phyloP scores from a whole-genome alignment of 2,329 filamentous ascomycete genomes.

The Pleomassaria siparia region DNA sequence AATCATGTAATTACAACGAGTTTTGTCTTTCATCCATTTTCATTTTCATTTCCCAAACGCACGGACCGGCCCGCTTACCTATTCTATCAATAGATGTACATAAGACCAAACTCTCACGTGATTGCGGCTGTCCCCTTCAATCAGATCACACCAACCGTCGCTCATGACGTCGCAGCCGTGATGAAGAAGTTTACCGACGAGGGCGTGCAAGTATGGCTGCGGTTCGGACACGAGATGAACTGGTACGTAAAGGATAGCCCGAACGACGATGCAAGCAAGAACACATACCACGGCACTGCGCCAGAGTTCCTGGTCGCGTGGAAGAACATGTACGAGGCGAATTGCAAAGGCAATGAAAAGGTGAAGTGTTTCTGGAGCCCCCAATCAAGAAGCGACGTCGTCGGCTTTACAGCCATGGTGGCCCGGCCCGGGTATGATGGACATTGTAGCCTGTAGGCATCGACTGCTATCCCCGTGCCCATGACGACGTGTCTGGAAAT shows the following conservation, averaged over 20 bases:
- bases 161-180: conserved; percentile 10
- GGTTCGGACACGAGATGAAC: conserved; percentile 18
- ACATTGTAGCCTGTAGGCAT: conserved; percentile 16
- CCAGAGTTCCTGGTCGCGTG: conserved; percentile 13
- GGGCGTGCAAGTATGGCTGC: conserved; percentile 14
- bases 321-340: conserved; percentile 17
- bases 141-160: conserved; percentile 8
- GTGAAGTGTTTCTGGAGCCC: conserved; percentile 16
- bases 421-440: conserved; percentile 14
- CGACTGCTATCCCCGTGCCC: conserved; percentile 12
- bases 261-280: no score
- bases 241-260: conserved; percentile 15
- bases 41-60: no score
- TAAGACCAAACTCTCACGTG: neutral
- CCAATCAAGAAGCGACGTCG: conserved; percentile 8
- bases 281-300: conserved; percentile 9
- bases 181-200: conserved; percentile 19
- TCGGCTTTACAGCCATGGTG: conserved; percentile 10
- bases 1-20: no score
- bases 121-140: conserved; percentile 10
- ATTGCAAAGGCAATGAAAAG: conserved; percentile 10
- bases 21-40: no score
- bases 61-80: no score
- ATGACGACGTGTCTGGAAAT: conserved; percentile 3
- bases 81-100: no score